phyloP scores from a whole-genome alignment of 2,329 filamentous ascomycete genomes.

The Diplodia corticola region DNA sequence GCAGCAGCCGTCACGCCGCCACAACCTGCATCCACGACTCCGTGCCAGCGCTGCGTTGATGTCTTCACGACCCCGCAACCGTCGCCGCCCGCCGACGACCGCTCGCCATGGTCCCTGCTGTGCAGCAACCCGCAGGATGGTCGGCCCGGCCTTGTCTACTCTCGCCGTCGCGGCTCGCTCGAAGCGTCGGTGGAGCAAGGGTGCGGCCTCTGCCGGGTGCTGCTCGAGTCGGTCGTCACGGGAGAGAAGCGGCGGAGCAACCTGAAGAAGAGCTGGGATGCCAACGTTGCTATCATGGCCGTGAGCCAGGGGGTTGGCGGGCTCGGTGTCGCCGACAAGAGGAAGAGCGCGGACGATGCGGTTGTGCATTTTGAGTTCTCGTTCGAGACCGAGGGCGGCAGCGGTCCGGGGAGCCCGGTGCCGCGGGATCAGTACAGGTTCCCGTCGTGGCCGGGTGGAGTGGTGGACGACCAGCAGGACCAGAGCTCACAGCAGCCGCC shows the following conservation, averaged over 20 bases:
- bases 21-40: not conserved
- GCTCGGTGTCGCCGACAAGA: not conserved
- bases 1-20: not conserved
- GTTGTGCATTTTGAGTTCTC: slow-evolving; percentile 7
- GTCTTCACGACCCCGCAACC: not conserved
- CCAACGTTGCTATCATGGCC: not conserved
- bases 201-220: slow-evolving; percentile 9
- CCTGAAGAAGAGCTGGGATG: not conserved
- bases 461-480: not conserved
- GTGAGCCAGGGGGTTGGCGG: not conserved
- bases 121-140: not conserved
- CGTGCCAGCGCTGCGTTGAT: not conserved
- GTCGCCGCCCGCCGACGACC: not conserved
- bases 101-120: slow-evolving; percentile 6
- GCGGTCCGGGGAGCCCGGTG: not conserved
- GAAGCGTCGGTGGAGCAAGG: not conserved
- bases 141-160: not conserved
- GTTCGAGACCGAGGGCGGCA: not conserved
- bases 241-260: slow-evolving; percentile 3
- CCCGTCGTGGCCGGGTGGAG: not conserved
- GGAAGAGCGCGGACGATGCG: not conserved
- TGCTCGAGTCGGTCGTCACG: slow-evolving; percentile 5
- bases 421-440: not conserved
- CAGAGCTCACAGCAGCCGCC: not conserved
- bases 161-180: not conserved